Percentiles rank a stretch among this genome's conserved stretches.
These are phyloP conservation scores for Cladosporium sp. DNA, from an alignment of 2,329 filamentous ascomycete genomes.

Conservation along the genomic window DNA sequence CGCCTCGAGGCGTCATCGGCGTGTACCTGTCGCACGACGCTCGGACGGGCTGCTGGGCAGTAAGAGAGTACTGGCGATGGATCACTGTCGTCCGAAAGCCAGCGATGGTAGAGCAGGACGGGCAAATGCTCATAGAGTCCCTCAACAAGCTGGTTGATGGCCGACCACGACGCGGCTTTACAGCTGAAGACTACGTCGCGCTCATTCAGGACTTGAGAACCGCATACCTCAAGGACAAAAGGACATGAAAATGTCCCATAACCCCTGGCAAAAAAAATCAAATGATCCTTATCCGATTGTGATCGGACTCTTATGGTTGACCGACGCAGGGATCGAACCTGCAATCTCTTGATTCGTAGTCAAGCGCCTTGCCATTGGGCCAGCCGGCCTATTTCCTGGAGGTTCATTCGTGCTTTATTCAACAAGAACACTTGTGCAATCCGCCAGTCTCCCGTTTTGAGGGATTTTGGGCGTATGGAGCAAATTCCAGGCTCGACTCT, in stretches of 20 bases:
- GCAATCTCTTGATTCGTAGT: constrained; percentile 37
- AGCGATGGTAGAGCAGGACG: constrained; percentile 18
- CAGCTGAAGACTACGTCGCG: constrained; percentile 15
- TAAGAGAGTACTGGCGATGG: constrained; percentile 23
- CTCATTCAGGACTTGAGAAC: constrained; percentile 17
- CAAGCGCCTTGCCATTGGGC: constrained; percentile 55
- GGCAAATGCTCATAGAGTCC: constrained; percentile 18
- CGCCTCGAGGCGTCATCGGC: constrained; percentile 17
- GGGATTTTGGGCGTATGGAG: too few species aligned
- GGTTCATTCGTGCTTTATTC: too few species aligned
- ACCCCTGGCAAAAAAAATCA: not conserved
- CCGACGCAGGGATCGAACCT: constrained; percentile 14
- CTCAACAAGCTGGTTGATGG: constrained; percentile 10
- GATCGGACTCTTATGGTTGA: not conserved
- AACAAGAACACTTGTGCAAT: too few species aligned
- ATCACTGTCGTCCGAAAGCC: constrained; percentile 25
- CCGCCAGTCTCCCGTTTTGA: too few species aligned
- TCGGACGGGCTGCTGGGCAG: constrained; percentile 12
- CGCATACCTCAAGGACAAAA: constrained; percentile 21
- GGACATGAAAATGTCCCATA: not conserved
- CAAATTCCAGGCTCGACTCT: too few species aligned
- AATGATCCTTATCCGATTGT: not conserved
- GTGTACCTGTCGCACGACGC: constrained; percentile 16
- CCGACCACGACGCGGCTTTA: not conserved
- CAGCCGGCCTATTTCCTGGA: constrained; percentile 28